Conservation (phyloP, 2,329 filamentous ascomycete species). For the Camillea tinctor region DNA sequence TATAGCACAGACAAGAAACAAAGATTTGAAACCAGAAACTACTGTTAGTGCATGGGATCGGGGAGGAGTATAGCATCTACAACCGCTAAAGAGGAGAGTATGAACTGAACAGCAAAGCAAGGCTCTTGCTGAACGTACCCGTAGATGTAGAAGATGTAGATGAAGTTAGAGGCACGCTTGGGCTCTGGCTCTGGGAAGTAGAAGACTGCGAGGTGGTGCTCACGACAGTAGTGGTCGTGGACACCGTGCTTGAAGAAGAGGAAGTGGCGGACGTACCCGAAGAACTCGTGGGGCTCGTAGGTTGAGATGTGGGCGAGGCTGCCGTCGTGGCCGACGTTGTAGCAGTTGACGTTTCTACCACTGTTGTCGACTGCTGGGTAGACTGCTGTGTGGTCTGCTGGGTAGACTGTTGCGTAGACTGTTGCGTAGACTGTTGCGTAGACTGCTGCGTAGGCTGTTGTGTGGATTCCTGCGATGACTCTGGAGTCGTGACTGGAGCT, state of each 20-base stretch:
- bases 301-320: constrained; percentile 1
- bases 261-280: constrained; percentile 15
- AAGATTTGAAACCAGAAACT: too few relatives aligned
- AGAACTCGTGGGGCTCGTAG: constrained; percentile 13
- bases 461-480: neutral
- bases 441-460: neutral
- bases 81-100: neutral
- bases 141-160: constrained; percentile 11
- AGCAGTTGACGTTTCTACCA: neutral
- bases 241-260: constrained; percentile 6
- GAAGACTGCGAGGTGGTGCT: constrained; percentile 5
- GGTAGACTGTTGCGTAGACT: too few relatives aligned
- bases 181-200: constrained; percentile 4
- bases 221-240: constrained; percentile 4
- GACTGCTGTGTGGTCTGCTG: neutral
- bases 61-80: neutral
- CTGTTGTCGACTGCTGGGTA: neutral
- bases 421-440: too few relatives aligned
- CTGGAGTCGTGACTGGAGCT: neutral
- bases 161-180: neutral
- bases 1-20: neutral
- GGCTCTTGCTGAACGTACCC: constrained; percentile 11
- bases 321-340: neutral
- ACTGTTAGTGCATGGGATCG: neutral
- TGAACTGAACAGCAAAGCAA: neutral